Conservation (phyloP, 1,139 yeast species). For the Saccharomyces hybrid region DNA sequence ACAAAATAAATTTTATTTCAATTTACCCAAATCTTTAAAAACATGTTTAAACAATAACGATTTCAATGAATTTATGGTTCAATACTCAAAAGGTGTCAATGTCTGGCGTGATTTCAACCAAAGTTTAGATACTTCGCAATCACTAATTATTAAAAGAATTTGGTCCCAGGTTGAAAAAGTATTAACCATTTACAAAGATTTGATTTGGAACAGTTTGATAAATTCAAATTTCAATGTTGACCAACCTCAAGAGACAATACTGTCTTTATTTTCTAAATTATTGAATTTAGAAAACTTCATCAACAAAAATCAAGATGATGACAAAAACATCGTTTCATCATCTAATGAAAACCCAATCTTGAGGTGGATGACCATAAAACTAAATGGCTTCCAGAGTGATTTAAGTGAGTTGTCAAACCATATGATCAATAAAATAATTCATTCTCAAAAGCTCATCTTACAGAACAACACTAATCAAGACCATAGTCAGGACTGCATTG, state of each 20-base stretch:
- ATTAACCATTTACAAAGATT: conserved; percentile 55
- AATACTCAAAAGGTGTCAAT: conserved; percentile 49
- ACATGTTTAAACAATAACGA: conserved; percentile 51
- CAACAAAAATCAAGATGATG: conserved; percentile 3
- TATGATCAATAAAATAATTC: conserved; percentile 33
- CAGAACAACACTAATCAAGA: conserved; percentile 28
- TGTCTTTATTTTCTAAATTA: conserved; percentile 50
- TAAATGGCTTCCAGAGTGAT: conserved; percentile 34
- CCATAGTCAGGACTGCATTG: conserved; percentile 23
- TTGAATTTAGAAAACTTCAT: conserved; percentile 45
- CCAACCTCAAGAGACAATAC: conserved; percentile 39
- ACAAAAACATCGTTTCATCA: conserved; percentile 3
- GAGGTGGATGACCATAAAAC: conserved; percentile 50
- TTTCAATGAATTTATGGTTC: conserved; percentile 63
- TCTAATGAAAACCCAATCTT: conserved; percentile 51
- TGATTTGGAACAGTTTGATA: conserved; percentile 54
- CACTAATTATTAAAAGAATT: conserved; percentile 40
- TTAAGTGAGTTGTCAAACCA: conserved; percentile 34
- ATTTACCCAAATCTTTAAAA: conserved; percentile 58
- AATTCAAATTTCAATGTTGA: conserved; percentile 23
- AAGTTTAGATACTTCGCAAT: not conserved
- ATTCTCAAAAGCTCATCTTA: conserved; percentile 30
- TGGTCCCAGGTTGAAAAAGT: conserved; percentile 64
- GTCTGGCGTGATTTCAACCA: not conserved
- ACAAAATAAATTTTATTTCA: conserved; percentile 56